These are phyloP conservation scores for Salix viminalis DNA, from an alignment of 345 rosid genomes.

Conservation along the genomic window DNA sequence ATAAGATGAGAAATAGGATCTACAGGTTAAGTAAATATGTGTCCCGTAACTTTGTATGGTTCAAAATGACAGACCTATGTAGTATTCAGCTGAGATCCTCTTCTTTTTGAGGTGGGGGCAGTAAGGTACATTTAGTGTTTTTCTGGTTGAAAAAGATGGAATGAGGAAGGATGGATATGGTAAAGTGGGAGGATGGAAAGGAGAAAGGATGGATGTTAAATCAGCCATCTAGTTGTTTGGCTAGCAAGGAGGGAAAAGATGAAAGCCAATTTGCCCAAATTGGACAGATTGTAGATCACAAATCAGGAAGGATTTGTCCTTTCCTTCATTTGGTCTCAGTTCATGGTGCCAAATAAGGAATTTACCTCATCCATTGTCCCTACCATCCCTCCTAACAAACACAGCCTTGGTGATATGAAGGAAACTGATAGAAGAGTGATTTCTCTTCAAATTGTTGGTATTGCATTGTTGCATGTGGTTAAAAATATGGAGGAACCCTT, in stretches of 20 bases:
- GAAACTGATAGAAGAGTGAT: background rate
- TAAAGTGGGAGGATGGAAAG: background rate
- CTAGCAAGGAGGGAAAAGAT: background rate
- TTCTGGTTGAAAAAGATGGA: too few species aligned
- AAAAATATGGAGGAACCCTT: background rate
- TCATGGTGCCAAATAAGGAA: background rate
- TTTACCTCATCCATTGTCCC: background rate
- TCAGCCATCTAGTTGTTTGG: background rate
- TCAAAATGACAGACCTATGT: too few species aligned
- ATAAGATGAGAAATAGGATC: too few species aligned
- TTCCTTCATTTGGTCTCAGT: background rate
- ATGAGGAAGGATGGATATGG: too few species aligned
- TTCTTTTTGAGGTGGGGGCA: too few species aligned
- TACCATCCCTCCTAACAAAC: background rate
- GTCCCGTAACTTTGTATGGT: too few species aligned
- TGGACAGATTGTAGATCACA: background rate
- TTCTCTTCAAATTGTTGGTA: background rate
- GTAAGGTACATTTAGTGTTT: too few species aligned
- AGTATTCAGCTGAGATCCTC: too few species aligned
- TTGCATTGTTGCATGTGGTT: background rate
- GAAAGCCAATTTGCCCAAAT: background rate
- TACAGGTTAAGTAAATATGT: too few species aligned
- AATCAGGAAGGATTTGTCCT: background rate
- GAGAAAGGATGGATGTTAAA: background rate
- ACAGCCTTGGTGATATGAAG: background rate